phyloP scores from a whole-genome alignment of 2,329 filamentous ascomycete species.

The Graphilbum fragrans region DNA sequence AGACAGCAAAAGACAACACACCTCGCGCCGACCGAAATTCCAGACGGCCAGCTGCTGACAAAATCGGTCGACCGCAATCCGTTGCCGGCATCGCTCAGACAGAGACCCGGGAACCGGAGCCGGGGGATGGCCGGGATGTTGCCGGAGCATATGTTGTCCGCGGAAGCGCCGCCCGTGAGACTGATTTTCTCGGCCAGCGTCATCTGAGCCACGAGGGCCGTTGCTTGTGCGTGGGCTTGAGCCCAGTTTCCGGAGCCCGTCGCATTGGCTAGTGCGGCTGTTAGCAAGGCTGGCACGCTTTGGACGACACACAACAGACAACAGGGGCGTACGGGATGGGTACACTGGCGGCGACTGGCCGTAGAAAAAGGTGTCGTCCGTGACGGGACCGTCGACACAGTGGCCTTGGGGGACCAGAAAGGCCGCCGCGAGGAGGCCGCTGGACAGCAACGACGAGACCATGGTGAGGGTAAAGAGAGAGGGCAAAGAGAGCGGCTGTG shows the following conservation, averaged over 20 bases:
- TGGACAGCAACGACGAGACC: too few relatives aligned
- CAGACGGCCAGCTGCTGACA: constrained; percentile 26
- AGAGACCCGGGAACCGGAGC: constrained; percentile 28
- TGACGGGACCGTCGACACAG: constrained; percentile 14
- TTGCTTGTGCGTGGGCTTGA: constrained; percentile 53
- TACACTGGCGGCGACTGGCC: constrained; percentile 36
- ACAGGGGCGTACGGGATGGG: constrained; percentile 33
- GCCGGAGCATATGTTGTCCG: constrained; percentile 6
- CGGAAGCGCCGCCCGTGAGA: constrained; percentile 5
- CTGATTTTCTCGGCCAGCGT: constrained; percentile 58
- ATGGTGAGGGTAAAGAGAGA: too few relatives aligned
- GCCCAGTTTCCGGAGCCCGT: constrained; percentile 56
- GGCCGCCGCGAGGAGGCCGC: too few relatives aligned
- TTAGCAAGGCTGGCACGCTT: too few relatives aligned
- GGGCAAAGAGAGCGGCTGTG: too few relatives aligned
- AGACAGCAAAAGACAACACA: constrained; percentile 19
- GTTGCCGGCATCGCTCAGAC: constrained; percentile 29
- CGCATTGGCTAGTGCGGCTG: constrained; percentile 32
- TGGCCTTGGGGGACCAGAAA: too few relatives aligned
- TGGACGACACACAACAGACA: not conserved
- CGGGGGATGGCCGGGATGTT: constrained; percentile 11
- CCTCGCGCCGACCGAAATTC: constrained; percentile 27
- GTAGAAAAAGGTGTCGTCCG: constrained; percentile 31
- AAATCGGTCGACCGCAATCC: constrained; percentile 28
- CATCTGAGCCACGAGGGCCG: constrained; percentile 56